Conservation (phyloP, 2,329 filamentous ascomycete species). For the Byssochlamys sp. region DNA sequence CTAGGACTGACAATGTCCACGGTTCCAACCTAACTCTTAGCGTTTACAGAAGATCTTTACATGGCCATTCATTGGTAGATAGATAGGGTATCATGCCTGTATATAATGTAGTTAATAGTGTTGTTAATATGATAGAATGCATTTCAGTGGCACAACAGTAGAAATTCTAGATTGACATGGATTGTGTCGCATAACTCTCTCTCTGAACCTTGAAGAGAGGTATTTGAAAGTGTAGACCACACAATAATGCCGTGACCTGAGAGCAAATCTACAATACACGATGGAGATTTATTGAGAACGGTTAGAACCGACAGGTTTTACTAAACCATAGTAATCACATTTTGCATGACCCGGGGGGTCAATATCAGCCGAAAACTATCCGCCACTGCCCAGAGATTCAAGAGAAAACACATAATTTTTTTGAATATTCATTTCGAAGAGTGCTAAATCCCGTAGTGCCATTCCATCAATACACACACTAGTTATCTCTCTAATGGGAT, state of each 20-base stretch:
- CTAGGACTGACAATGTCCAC: neutral
- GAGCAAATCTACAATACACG: too few species aligned
- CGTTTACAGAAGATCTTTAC: neutral
- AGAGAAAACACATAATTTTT: neutral
- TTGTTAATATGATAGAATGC: neutral
- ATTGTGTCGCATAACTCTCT: too few species aligned
- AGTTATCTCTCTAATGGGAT: neutral
- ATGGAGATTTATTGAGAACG: neutral
- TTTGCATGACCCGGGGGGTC: neutral
- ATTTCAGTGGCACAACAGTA: neutral
- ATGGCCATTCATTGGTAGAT: neutral
- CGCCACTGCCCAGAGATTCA: neutral
- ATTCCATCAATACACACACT: neutral
- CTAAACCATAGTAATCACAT: neutral
- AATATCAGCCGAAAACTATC: neutral
- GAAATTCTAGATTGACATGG: neutral
- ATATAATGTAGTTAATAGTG: neutral
- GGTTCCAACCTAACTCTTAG: neutral
- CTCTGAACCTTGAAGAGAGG: too few species aligned
- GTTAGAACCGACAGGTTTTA: neutral
- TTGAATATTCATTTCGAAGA: neutral
- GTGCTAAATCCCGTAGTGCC: neutral
- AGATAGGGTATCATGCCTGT: neutral
- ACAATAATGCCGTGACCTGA: too few species aligned
- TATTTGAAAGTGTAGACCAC: too few species aligned